These are phyloP conservation scores for Lablab purpureus DNA, from an alignment of 306 rosid species.

Conservation along the genomic window DNA sequence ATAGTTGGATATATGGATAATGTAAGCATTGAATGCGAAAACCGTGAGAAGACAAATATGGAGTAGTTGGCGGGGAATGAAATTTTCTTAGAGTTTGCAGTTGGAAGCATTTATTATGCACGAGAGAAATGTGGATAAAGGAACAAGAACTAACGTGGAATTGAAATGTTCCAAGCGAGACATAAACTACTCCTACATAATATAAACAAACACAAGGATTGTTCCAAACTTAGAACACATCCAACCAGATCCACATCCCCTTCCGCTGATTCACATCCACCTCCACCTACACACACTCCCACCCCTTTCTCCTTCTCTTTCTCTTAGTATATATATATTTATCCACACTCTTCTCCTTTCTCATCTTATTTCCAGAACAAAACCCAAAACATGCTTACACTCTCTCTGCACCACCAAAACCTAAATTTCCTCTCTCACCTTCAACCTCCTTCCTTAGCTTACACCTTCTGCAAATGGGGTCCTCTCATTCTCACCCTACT, in stretches of 20 bases:
- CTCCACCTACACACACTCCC: too few relatives aligned
- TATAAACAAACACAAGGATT: too few relatives aligned
- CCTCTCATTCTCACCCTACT: constrained; percentile 68
- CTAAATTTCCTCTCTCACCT: constrained; percentile 46
- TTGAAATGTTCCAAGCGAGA: not conserved
- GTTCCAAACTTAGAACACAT: not conserved
- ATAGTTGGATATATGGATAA: too few relatives aligned
- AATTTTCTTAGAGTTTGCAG: not conserved
- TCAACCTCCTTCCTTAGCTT: constrained; percentile 45
- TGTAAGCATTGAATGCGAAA: too few relatives aligned
- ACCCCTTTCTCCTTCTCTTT: not conserved
- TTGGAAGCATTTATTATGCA: not conserved
- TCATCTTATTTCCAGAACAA: not conserved
- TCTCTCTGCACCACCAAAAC: constrained; percentile 53
- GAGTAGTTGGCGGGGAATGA: too few relatives aligned
- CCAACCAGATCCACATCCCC: not conserved
- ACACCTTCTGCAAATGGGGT: constrained; percentile 64
- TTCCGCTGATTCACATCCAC: too few relatives aligned
- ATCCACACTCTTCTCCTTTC: not conserved
- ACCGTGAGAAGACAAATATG: too few relatives aligned
- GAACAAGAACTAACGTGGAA: not conserved
- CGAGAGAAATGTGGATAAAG: not conserved
- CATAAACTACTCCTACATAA: too few relatives aligned
- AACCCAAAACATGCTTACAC: constrained; percentile 51
- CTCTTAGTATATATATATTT: not conserved